Base-by-base conservation (phyloP, 83 land plant genomes). In the Picea mariana region DNA sequence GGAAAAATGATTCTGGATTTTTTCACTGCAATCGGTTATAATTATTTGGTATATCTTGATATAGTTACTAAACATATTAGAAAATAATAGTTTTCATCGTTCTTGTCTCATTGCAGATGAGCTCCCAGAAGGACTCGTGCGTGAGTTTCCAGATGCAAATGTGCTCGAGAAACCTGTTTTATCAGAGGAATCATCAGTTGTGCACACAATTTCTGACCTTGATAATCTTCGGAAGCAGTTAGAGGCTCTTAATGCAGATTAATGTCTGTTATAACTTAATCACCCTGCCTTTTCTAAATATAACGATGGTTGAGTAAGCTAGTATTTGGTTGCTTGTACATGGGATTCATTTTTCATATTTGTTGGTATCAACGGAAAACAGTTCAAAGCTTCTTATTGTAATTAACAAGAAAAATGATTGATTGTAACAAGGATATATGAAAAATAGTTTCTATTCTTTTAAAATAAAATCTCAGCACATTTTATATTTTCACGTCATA, bases 111-210 rank as follows among this genome's bases (percentile, higher is more conserved):
- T 20, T 65, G 76, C 86, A 90, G 96, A 83, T 81, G 82, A 82
- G 18, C 20, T 69, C 34, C 97, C 97, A 62, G 92, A 89, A 5
- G 97, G 97, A 62, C 87, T 95, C 11, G 80, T 81, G 7, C 92
- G 66, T 40, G 97, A 95, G 83, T 92, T 92, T 9, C 97, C 97
- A 18, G 94, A 91, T 49, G 83, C 97, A 31, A 94, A 91, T 49
- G 83, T 79, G 11, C 84, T 65, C 21, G 82, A 87, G 42, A 72
- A 79, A 6, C 68, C 65, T 16, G 75, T 78, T 6, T 16, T 42
- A 15, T 1, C 81, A 27, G 88, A 55, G 15, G 83, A 79, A 24
- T 44, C 72, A 6, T 15, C 81, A 20, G 42, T 17, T 26, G 55
- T 76, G 61, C 31, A 76, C 61, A 24, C 84, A 9, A 24, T 42